Conservation (phyloP, 805 yeast species). For the Limtongia smithiae region DNA sequence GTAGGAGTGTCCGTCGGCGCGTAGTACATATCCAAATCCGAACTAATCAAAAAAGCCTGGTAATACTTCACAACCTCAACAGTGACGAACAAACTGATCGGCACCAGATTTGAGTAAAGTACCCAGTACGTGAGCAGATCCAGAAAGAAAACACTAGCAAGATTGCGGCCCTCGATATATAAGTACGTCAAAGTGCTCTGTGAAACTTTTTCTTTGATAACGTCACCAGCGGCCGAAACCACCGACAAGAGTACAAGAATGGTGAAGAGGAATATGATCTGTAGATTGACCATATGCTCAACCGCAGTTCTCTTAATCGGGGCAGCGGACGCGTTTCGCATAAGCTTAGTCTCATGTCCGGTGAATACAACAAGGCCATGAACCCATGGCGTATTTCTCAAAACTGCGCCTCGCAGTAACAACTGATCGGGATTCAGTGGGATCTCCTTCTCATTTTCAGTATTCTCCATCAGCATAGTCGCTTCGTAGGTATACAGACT, state of each 20-base stretch:
- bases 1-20: constrained; percentile 89
- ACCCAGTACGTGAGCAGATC: constrained; percentile 95
- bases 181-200: constrained; percentile 57
- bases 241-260: constrained; percentile 71
- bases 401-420: constrained; percentile 89
- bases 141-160: constrained; percentile 69
- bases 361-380: constrained; percentile 92
- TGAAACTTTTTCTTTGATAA: constrained; percentile 46
- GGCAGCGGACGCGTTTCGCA: constrained; percentile 98
- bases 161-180: constrained; percentile 62
- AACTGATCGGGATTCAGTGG: constrained; percentile 88
- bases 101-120: constrained; percentile 92
- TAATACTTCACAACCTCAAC: constrained; percentile 93
- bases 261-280: constrained; percentile 81
- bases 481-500: constrained; percentile 95
- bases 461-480: constrained; percentile 53
- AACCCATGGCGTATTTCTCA: constrained; percentile 92
- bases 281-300: constrained; percentile 89
- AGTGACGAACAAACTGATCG: constrained; percentile 89
- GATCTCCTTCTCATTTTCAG: constrained; percentile 37
- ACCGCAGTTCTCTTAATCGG: constrained; percentile 97
- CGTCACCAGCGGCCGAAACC: constrained; percentile 85
- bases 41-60: constrained; percentile 89
- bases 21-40: constrained; percentile 90
- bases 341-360: constrained; percentile 95